phyloP scores from a whole-genome alignment of 176 grass and related monocot genomes.

The Chloris gayana region DNA sequence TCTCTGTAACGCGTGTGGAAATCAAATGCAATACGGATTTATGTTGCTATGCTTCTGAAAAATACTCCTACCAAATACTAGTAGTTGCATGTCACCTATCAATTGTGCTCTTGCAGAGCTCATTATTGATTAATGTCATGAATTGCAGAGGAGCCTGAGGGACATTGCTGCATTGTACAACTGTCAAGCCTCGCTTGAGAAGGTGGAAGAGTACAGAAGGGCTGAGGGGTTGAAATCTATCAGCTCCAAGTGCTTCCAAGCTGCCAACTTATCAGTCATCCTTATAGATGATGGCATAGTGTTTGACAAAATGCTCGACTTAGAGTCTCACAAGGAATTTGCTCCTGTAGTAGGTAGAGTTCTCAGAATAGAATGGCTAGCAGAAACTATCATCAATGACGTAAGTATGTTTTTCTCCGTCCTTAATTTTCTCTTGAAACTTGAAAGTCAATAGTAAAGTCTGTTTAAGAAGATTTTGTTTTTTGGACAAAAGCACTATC shows the following conservation, averaged over 20 bases:
- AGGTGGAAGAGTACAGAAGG: constrained; percentile 74
- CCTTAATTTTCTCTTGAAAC: neutral
- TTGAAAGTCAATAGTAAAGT: constrained; percentile 16
- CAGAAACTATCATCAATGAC: constrained; percentile 88
- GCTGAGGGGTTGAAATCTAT: constrained; percentile 62
- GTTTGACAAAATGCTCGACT: constrained; percentile 82
- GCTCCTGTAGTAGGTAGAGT: constrained; percentile 72
- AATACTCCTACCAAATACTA: too few relatives aligned
- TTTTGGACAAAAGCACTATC: neutral
- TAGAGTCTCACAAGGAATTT: constrained; percentile 72
- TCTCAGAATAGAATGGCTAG: constrained; percentile 79
- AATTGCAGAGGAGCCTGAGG: constrained; percentile 88
- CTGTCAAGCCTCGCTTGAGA: constrained; percentile 62
- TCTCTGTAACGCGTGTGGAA: neutral
- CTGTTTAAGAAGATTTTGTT: neutral
- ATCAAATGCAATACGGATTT: neutral
- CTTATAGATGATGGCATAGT: constrained; percentile 79
- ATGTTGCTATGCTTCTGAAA: neutral
- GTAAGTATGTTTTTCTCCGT: constrained; percentile 55
- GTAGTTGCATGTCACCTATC: constrained; percentile 1
- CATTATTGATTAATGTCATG: constrained; percentile 14
- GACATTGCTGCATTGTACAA: constrained; percentile 76
- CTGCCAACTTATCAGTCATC: constrained; percentile 76
- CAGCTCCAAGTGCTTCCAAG: constrained; percentile 74
- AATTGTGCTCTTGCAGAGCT: neutral